phyloP scores from a whole-genome alignment of 352 stramenopile species.

The Blastocystis sp. region DNA sequence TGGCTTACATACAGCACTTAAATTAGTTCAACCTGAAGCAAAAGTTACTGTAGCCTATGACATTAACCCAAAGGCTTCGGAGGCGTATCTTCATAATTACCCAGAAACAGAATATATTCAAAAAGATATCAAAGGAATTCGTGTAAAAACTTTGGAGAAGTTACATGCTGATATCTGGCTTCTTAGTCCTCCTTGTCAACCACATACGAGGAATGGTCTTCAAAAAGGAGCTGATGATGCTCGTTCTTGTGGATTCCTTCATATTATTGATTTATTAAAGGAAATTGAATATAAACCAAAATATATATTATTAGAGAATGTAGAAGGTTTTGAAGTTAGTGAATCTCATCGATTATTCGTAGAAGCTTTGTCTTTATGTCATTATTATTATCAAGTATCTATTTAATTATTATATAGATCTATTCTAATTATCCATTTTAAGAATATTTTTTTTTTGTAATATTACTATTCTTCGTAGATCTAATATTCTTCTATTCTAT shows the following conservation, averaged over 20 bases:
- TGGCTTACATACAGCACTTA: conserved; percentile 14
- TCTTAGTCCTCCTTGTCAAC: conserved; percentile 33
- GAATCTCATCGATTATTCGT: conserved; percentile 14
- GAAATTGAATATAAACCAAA: not conserved
- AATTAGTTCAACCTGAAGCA: conserved; percentile 2
- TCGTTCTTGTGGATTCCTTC: conserved; percentile 26
- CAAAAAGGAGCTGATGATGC: conserved; percentile 13
- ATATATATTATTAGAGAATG: conserved; percentile 32
- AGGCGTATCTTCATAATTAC: conserved; percentile 32
- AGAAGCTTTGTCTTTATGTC: not conserved
- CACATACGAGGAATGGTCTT: conserved; percentile 31
- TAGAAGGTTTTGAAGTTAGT: conserved; percentile 27
- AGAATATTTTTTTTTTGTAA: too few species aligned
- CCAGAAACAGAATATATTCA: conserved; percentile 31
- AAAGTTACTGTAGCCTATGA: conserved; percentile 12
- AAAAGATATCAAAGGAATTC: conserved; percentile 29
- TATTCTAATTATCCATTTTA: too few species aligned
- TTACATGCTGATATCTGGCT: conserved; percentile 26
- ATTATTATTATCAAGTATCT: conserved; percentile 17
- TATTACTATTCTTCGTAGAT: too few species aligned
- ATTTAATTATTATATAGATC: too few species aligned
- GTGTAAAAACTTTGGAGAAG: conserved; percentile 1
- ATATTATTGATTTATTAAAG: conserved; percentile 10
- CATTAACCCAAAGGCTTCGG: conserved; percentile 35
- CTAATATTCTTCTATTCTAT: too few species aligned